phyloP scores from a whole-genome alignment of 768 basidiomycete genomes.

The Filobasidium wieringae region DNA sequence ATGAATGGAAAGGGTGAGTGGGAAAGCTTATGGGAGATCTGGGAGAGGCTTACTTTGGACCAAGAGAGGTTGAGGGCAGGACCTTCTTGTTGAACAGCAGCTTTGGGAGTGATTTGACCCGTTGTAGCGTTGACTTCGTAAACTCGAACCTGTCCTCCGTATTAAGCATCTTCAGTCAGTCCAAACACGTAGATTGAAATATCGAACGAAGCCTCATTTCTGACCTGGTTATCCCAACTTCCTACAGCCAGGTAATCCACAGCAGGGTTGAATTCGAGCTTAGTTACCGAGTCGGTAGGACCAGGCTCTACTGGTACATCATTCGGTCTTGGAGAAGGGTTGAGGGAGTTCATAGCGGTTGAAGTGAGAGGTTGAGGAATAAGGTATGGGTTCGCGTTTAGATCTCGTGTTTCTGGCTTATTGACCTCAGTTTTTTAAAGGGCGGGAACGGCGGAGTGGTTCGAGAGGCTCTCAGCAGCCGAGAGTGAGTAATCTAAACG shows the following conservation, averaged over 20 bases:
- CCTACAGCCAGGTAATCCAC: slow-evolving; percentile 85
- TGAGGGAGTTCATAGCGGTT: slow-evolving; percentile 10
- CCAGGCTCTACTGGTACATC: slow-evolving; percentile 72
- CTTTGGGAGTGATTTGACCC: slow-evolving; percentile 69
- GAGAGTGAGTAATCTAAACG: too few species aligned
- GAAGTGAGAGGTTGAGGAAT: neutral
- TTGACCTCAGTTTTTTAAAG: too few species aligned
- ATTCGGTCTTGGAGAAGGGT: slow-evolving; percentile 45
- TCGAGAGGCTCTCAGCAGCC: too few species aligned
- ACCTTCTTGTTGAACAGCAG: slow-evolving; percentile 78
- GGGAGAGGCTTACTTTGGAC: slow-evolving; percentile 59
- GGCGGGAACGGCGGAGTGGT: too few species aligned
- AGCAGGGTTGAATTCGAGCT: slow-evolving; percentile 67
- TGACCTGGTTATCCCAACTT: slow-evolving; percentile 85
- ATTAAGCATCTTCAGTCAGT: slow-evolving; percentile 1
- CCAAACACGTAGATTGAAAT: slow-evolving; percentile 10
- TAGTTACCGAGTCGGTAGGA: slow-evolving; percentile 76
- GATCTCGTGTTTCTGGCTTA: too few species aligned
- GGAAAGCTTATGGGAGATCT: neutral
- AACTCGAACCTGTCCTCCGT: slow-evolving; percentile 59
- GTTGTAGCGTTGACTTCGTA: slow-evolving; percentile 66
- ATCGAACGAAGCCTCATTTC: slow-evolving; percentile 23
- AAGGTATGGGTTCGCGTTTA: too few species aligned
- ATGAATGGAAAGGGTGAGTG: neutral
- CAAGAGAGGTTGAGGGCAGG: slow-evolving; percentile 81